Evolutionary conservation across 331 rosid genomes (phyloP), one percentile per base, ranked within the genome.

Genomic region (Acacia pycnantha): DNA sequence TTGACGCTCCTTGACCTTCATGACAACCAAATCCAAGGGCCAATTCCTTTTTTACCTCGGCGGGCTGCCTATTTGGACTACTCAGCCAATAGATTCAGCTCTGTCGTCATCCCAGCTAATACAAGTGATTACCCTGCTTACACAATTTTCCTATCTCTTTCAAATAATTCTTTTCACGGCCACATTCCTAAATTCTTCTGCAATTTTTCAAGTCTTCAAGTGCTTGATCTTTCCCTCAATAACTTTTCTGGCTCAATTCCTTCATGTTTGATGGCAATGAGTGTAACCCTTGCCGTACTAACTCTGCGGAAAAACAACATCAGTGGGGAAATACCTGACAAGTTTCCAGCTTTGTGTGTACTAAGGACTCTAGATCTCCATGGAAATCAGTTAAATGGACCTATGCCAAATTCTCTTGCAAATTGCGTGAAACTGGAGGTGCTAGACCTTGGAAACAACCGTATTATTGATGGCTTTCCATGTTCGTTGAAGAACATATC

Each of bases 181-280:
- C 43, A 1, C 41, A 83, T 87, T 12, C 95, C 95, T 5, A 0
- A 0, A 4, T 92, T 93, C 29, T 53, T 90, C 10, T 94, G 97
- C 91, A 78, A 43, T 43, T 84, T 84, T 7, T 3, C 47, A 31
- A 10, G 24, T 83, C 93, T 94, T 74, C 83, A 79, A 65, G 92
- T 92, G 43, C 90, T 94, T 58, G 94, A 93, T 82, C 53, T 94
- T 46, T 94, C 97, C 33, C 2, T 24, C 8, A 93, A 94, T 61
- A 24, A 27, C 3, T 44, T 94, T 3, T 33, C 61, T 56, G 93
- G 91, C 6, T 0, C 19, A 16, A 81, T 94, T 61, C 97, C 95
- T 11, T 1, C 61, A 0, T 90, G 97, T 70, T 46, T 90, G 26
- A 33, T 81, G 58, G 18, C 4, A 48, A 13, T 40, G 62, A 79